Conservation (phyloP, 768 basidiomycete species). For the Suillus subalutaceus region DNA sequence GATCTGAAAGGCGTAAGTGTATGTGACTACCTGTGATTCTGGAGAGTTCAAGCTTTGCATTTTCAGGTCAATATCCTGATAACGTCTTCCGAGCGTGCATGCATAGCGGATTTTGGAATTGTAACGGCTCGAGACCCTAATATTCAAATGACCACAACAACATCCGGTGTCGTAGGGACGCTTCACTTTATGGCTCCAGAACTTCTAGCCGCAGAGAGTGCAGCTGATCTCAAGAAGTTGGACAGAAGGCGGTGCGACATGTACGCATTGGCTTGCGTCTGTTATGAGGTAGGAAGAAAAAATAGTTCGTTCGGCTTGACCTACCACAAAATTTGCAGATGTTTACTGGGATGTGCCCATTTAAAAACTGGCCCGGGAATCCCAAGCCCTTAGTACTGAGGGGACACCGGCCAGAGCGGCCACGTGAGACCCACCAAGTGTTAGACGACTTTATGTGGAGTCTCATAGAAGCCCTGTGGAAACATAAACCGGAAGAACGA, state of each 20-base stretch:
- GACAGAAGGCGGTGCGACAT: slow-evolving; percentile 39
- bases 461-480: slow-evolving; percentile 7
- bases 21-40: background rate
- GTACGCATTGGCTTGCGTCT: slow-evolving; percentile 45
- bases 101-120: slow-evolving; percentile 55
- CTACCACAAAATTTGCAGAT: slow-evolving; percentile 9
- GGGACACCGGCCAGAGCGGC: background rate
- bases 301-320: background rate
- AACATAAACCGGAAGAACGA: background rate
- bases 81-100: slow-evolving; percentile 42
- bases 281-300: slow-evolving; percentile 37
- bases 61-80: slow-evolving; percentile 51
- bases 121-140: slow-evolving; percentile 20
- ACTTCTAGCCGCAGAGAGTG: slow-evolving; percentile 11
- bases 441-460: slow-evolving; percentile 13
- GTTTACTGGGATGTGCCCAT: slow-evolving; percentile 2
- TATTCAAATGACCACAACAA: slow-evolving; percentile 15
- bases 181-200: slow-evolving; percentile 30
- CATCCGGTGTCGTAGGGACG: slow-evolving; percentile 21
- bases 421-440: background rate
- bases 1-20: slow-evolving; percentile 34
- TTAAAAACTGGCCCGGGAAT: background rate
- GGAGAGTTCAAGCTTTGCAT: slow-evolving; percentile 15
- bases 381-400: accelerated
- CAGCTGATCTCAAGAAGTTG: slow-evolving; percentile 15